Evolutionary conservation across 129 eudicot genomes (phyloP).

Genomic region (Arctium minus): DNA sequence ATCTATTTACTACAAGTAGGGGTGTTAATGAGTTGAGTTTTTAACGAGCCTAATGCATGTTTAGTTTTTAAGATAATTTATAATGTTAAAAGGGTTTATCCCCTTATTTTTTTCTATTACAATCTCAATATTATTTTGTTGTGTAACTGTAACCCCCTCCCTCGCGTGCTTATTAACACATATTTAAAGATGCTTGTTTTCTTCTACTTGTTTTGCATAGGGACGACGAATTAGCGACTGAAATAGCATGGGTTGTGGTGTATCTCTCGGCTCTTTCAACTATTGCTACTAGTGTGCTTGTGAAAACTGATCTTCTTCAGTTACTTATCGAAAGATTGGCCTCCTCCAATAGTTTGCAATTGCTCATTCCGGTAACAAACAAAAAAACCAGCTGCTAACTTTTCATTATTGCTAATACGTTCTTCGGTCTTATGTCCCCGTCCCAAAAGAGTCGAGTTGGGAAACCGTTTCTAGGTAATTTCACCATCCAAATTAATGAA

Average conservation of each 20-base stretch:
- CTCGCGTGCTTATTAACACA: background rate
- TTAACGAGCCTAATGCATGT: background rate
- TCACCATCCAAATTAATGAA: background rate
- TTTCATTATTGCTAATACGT: background rate
- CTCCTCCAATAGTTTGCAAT: constrained; percentile 71
- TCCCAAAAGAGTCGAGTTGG: background rate
- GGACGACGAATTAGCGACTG: constrained; percentile 88
- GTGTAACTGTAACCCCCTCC: background rate
- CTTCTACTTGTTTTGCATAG: constrained; percentile 29
- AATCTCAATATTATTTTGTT: background rate
- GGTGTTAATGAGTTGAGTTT: background rate
- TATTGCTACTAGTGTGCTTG: constrained; percentile 67
- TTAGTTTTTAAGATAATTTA: too few species aligned
- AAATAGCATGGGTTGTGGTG: constrained; percentile 98
- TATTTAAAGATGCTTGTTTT: background rate
- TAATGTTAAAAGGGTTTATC: background rate
- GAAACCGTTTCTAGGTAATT: background rate
- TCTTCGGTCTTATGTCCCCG: background rate
- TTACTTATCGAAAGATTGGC: constrained; percentile 70
- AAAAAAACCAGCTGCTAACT: background rate
- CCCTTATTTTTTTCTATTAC: background rate
- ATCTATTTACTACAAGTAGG: background rate
- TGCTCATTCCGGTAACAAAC: constrained; percentile 85
- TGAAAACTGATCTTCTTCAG: constrained; percentile 69
- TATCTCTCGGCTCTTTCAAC: constrained; percentile 92